Evolutionary conservation across 805 yeast genomes (phyloP).

Genomic region (Kuraishia hungarica): DNA sequence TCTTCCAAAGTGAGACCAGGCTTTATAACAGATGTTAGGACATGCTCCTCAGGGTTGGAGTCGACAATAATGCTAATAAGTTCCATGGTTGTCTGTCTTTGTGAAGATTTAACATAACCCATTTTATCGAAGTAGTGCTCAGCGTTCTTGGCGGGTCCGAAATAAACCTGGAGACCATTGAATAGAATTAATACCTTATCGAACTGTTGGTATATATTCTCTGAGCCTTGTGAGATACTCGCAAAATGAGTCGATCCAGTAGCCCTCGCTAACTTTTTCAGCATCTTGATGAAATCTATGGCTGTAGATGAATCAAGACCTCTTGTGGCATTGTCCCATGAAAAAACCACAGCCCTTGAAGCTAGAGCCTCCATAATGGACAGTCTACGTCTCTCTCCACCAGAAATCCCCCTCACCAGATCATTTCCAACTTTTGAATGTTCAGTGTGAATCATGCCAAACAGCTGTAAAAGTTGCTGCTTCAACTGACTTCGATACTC

Average conservation of each 20-base stretch:
- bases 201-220: constrained; percentile 52
- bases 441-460: constrained; percentile 52
- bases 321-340: constrained; percentile 81
- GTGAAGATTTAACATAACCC: constrained; percentile 53
- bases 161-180: constrained; percentile 51
- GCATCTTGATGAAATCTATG: constrained; percentile 49
- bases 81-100: constrained; percentile 64
- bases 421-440: constrained; percentile 37
- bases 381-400: constrained; percentile 82
- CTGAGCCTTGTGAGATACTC: constrained; percentile 63
- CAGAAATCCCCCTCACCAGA: constrained; percentile 56
- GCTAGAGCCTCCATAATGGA: constrained; percentile 73
- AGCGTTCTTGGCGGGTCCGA: constrained; percentile 47
- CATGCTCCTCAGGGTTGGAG: constrained; percentile 24
- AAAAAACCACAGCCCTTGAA: constrained; percentile 52
- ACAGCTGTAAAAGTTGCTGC: constrained; percentile 33
- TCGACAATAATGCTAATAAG: constrained; percentile 63
- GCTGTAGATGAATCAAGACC: constrained; percentile 85
- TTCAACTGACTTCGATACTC: constrained; percentile 35
- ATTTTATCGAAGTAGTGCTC: constrained; percentile 47
- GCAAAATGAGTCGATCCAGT: constrained; percentile 38
- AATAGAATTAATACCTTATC: constrained; percentile 53
- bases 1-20: constrained; percentile 15
- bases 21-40: constrained; percentile 1
- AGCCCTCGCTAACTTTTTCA: constrained; percentile 44